Conservation (phyloP, 2,329 filamentous ascomycete species). For the Alternaria burnsii region DNA sequence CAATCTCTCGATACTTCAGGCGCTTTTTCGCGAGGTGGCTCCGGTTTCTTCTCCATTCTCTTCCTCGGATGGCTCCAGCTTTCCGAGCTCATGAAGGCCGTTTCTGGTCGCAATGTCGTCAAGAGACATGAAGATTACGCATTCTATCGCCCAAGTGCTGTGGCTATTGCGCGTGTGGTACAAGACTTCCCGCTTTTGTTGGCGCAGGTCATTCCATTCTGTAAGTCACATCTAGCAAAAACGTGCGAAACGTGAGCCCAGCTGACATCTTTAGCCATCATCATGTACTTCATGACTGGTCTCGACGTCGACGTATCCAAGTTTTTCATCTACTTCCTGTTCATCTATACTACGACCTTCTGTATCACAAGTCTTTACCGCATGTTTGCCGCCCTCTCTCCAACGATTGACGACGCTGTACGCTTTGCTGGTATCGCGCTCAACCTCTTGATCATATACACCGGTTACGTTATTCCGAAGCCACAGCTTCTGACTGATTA, state of each 20-base stretch:
- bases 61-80: slow-evolving; percentile 77
- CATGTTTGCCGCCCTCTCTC: slow-evolving; percentile 70
- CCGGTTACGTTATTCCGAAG: slow-evolving; percentile 74
- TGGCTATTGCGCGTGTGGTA: slow-evolving; percentile 68
- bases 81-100: slow-evolving; percentile 79
- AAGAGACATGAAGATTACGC: slow-evolving; percentile 73
- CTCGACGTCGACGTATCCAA: slow-evolving; percentile 67
- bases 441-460: slow-evolving; percentile 70
- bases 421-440: slow-evolving; percentile 69
- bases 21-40: slow-evolving; percentile 69
- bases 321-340: slow-evolving; percentile 72
- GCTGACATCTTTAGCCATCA: slow-evolving; percentile 50
- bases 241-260: neutral
- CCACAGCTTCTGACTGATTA: slow-evolving; percentile 65
- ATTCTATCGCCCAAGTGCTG: slow-evolving; percentile 74
- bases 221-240: slow-evolving; percentile 18
- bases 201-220: slow-evolving; percentile 66
- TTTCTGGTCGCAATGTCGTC: slow-evolving; percentile 74
- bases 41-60: slow-evolving; percentile 72
- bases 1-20: slow-evolving; percentile 66
- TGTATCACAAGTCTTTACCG: slow-evolving; percentile 71
- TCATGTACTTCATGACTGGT: slow-evolving; percentile 72
- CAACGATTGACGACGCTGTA: slow-evolving; percentile 71
- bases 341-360: slow-evolving; percentile 70
- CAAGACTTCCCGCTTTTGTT: slow-evolving; percentile 70